Conservation (phyloP, 495 filamentous ascomycete genomes). For the Trichoderma parareesei region DNA sequence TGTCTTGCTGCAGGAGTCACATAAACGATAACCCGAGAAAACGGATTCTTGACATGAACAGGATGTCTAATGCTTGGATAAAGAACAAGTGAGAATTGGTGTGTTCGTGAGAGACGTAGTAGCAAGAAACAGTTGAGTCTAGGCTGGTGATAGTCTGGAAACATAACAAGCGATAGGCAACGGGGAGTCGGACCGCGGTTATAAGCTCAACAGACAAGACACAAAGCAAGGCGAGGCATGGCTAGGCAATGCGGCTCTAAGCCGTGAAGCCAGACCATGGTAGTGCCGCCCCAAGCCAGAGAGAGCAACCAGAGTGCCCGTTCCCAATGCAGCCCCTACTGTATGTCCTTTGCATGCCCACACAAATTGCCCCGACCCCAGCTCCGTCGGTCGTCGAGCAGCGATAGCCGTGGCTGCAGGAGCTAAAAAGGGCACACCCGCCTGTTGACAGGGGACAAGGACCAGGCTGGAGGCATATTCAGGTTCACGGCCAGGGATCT, state of each 20-base stretch:
- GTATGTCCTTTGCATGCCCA: too few species aligned
- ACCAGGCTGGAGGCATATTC: neutral
- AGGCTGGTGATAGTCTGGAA: neutral
- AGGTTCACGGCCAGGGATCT: neutral
- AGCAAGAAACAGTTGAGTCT: neutral
- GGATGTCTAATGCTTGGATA: neutral
- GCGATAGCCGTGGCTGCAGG: neutral
- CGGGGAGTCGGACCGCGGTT: neutral
- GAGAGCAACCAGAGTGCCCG: neutral
- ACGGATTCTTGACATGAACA: neutral
- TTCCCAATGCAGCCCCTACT: too few species aligned
- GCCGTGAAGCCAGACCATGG: neutral
- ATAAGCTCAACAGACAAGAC: neutral
- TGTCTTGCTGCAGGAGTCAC: too few species aligned
- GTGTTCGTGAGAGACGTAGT: neutral
- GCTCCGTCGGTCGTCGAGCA: conserved; percentile 1
- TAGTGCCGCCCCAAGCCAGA: neutral
- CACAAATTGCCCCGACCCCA: neutral
- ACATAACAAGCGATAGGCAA: neutral
- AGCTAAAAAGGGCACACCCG: neutral
- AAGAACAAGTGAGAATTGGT: neutral
- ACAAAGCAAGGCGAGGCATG: neutral
- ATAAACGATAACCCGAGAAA: too few species aligned
- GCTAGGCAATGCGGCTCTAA: neutral
- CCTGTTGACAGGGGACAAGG: neutral